Evolutionary conservation across 2,329 filamentous ascomycete species (phyloP).

Genomic region (Neofusicoccum parvum): DNA sequence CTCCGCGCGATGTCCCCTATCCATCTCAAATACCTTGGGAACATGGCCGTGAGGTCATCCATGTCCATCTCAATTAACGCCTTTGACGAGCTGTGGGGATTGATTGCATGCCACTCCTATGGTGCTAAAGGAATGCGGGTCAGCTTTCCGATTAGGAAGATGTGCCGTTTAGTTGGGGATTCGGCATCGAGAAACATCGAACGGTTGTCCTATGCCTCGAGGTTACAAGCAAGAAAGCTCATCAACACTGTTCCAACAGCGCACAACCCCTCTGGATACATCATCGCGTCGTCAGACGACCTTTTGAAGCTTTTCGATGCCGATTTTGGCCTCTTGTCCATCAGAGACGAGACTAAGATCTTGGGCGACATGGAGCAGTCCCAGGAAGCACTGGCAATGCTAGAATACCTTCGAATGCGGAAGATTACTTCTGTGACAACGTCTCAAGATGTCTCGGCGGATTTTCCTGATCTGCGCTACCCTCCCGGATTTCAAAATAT

Average conservation of each 20-base stretch:
- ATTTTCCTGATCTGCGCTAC: constrained; percentile 82
- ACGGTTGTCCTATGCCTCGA: constrained; percentile 79
- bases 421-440: constrained; percentile 74
- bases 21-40: constrained; percentile 80
- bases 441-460: constrained; percentile 72
- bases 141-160: constrained; percentile 86
- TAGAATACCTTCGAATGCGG: constrained; percentile 81
- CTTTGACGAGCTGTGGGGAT: constrained; percentile 81
- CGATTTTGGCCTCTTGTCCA: constrained; percentile 82
- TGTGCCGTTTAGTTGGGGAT: constrained; percentile 86
- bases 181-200: constrained; percentile 87
- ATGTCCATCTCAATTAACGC: constrained; percentile 94
- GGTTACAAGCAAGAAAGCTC: constrained; percentile 81
- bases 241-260: constrained; percentile 83
- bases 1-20: constrained; percentile 89
- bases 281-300: constrained; percentile 86
- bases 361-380: constrained; percentile 73
- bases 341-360: constrained; percentile 86
- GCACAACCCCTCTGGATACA: constrained; percentile 83
- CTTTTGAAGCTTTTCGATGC: constrained; percentile 81
- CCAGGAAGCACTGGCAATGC: constrained; percentile 79
- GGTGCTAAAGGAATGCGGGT: constrained; percentile 81
- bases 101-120: constrained; percentile 85
- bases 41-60: constrained; percentile 90
- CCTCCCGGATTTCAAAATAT: constrained; percentile 76